Evolutionary conservation across 2,329 filamentous ascomycete species (phyloP).

Genomic region (Curvularia eragrostidis): DNA sequence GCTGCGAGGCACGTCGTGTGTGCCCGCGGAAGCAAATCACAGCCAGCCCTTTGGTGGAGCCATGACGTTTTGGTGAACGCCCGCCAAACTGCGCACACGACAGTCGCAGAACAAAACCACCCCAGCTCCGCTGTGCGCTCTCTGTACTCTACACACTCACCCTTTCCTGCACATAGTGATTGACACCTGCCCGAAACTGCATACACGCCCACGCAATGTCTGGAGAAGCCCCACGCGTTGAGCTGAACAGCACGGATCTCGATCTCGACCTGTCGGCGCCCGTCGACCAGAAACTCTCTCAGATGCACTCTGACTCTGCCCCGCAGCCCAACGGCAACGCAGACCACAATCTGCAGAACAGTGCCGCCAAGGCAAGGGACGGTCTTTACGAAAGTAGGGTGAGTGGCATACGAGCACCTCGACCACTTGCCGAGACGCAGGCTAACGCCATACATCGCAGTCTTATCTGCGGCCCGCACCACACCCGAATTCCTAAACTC

Average conservation of each 20-base stretch:
- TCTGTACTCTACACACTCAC: not conserved
- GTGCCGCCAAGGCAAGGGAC: slow-evolving; percentile 46
- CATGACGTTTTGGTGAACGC: slow-evolving; percentile 19
- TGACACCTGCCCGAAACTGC: slow-evolving; percentile 2
- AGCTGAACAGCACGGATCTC: slow-evolving; percentile 35
- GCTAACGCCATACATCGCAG: slow-evolving; percentile 47
- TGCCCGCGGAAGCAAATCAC: slow-evolving; percentile 18
- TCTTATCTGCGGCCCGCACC: slow-evolving; percentile 49
- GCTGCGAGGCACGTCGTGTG: slow-evolving; percentile 10
- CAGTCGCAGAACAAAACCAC: slow-evolving; percentile 19
- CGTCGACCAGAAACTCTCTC: slow-evolving; percentile 26
- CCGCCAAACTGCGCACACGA: slow-evolving; percentile 28
- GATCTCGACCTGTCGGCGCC: slow-evolving; percentile 40
- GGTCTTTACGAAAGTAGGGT: slow-evolving; percentile 54
- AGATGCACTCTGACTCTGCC: slow-evolving; percentile 24
- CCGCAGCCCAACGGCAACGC: slow-evolving; percentile 32
- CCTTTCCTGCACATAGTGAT: slow-evolving; percentile 4
- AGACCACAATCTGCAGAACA: slow-evolving; percentile 27
- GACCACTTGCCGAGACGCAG: slow-evolving; percentile 43
- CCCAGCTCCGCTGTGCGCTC: slow-evolving; percentile 1
- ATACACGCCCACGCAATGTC: slow-evolving; percentile 31
- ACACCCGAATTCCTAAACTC: slow-evolving; percentile 35
- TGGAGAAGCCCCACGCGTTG: slow-evolving; percentile 41
- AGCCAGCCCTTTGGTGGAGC: slow-evolving; percentile 13
- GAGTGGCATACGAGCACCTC: slow-evolving; percentile 39